Evolutionary conservation across 805 yeast genomes (phyloP).

Genomic region (Starmera dryadoides): DNA sequence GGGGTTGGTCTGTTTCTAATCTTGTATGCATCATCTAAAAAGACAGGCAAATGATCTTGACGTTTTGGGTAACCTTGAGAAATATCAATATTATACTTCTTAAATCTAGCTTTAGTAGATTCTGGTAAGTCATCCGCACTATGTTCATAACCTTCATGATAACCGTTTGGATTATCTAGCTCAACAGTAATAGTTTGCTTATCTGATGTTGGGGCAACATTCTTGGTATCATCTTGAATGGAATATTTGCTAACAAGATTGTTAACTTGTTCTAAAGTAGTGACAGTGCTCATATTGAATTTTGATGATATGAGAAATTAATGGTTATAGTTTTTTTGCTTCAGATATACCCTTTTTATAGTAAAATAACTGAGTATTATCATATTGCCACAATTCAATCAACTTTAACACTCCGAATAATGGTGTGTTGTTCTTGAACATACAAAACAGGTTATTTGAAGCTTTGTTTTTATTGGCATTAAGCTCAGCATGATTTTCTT

Average conservation of each 20-base stretch:
- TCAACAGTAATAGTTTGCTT: not conserved
- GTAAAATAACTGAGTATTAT: too few relatives aligned
- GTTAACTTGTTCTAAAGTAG: not conserved
- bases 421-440: too few relatives aligned
- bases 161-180: not conserved
- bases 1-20: slow-evolving; percentile 26
- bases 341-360: too few relatives aligned
- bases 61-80: slow-evolving; percentile 32
- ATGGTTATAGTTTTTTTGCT: too few relatives aligned
- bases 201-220: too few relatives aligned
- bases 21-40: slow-evolving; percentile 31
- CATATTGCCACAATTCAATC: too few relatives aligned
- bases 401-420: too few relatives aligned
- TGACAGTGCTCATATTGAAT: not conserved
- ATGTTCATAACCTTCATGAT: not conserved
- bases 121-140: slow-evolving; percentile 15
- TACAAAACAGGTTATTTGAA: too few relatives aligned
- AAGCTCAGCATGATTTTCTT: too few relatives aligned
- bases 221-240: not conserved
- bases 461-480: too few relatives aligned
- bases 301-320: too few relatives aligned
- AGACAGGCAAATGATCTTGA: slow-evolving; percentile 31
- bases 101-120: slow-evolving; percentile 21
- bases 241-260: not conserved
- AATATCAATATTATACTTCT: slow-evolving; percentile 27